Conservation (phyloP, 371 early-diverging fungal genomes). For the Mortierella sp. region DNA sequence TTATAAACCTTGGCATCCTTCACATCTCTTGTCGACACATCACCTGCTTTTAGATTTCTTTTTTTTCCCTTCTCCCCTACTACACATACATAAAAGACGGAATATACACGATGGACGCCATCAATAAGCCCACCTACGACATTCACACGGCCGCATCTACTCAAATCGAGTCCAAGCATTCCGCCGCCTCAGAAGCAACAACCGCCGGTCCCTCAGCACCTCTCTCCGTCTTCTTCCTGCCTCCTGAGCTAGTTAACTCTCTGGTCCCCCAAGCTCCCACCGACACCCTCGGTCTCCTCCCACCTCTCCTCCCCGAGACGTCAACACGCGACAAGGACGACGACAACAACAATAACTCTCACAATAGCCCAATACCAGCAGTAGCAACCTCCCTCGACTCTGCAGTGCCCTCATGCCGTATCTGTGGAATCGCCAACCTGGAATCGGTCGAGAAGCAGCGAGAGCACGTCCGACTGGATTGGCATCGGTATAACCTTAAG, state of each 20-base stretch:
- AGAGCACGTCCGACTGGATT: constrained; percentile 90
- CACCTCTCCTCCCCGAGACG: not conserved
- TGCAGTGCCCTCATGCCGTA: constrained; percentile 68
- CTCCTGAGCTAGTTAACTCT: constrained; percentile 30
- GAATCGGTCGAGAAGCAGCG: constrained; percentile 83
- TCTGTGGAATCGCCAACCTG: constrained; percentile 86
- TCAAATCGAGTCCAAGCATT: not conserved
- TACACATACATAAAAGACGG: not conserved
- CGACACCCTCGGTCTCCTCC: not conserved
- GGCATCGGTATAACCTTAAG: constrained; percentile 98
- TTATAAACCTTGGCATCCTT: not conserved
- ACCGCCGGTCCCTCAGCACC: constrained; percentile 8
- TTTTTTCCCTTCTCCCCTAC: not conserved
- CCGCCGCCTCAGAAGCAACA: not conserved
- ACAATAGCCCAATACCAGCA: not conserved
- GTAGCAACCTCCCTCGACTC: constrained; percentile 39
- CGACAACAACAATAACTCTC: not conserved
- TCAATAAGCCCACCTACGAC: not conserved
- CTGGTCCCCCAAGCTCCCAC: constrained; percentile 27
- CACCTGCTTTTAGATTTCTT: not conserved
- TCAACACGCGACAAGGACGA: not conserved
- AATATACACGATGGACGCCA: not conserved
- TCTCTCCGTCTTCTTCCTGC: constrained; percentile 44
- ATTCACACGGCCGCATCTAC: not conserved
- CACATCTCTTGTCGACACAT: too few species aligned